Conservation (phyloP, 2,329 filamentous ascomycete species). For the Byssothecium circinans region DNA sequence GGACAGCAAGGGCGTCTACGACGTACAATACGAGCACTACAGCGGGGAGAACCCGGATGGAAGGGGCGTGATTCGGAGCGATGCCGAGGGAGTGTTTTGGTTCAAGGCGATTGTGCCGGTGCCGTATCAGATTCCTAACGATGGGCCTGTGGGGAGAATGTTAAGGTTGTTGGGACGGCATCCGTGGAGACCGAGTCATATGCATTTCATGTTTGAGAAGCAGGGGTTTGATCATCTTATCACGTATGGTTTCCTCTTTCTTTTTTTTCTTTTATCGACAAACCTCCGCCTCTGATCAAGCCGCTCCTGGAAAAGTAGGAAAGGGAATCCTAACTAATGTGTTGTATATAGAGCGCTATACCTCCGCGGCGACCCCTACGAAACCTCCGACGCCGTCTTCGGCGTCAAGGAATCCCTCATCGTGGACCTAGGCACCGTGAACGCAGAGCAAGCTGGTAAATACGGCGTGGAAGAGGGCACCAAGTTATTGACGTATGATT, state of each 20-base stretch:
- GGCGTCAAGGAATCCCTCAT: conserved; percentile 80
- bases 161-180: conserved; percentile 32
- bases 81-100: conserved; percentile 75
- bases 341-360: conserved; percentile 65
- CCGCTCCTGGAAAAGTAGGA: neutral
- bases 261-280: neutral
- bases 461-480: conserved; percentile 65
- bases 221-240: conserved; percentile 67
- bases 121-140: conserved; percentile 80
- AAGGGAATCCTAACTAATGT: neutral
- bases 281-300: neutral
- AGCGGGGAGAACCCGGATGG: conserved; percentile 63
- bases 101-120: conserved; percentile 85
- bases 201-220: conserved; percentile 67
- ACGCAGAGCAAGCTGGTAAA: conserved; percentile 28
- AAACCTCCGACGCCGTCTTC: conserved; percentile 82
- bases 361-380: conserved; percentile 75
- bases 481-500: conserved; percentile 70
- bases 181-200: conserved; percentile 43
- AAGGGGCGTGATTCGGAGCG: conserved; percentile 69
- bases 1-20: conserved; percentile 77
- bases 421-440: conserved; percentile 31
- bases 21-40: conserved; percentile 72
- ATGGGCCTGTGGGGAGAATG: conserved; percentile 66
- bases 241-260: conserved; percentile 63